Evolutionary conservation across 2,329 filamentous ascomycete genomes (phyloP).

Genomic region (Fusarium drepaniforme): DNA sequence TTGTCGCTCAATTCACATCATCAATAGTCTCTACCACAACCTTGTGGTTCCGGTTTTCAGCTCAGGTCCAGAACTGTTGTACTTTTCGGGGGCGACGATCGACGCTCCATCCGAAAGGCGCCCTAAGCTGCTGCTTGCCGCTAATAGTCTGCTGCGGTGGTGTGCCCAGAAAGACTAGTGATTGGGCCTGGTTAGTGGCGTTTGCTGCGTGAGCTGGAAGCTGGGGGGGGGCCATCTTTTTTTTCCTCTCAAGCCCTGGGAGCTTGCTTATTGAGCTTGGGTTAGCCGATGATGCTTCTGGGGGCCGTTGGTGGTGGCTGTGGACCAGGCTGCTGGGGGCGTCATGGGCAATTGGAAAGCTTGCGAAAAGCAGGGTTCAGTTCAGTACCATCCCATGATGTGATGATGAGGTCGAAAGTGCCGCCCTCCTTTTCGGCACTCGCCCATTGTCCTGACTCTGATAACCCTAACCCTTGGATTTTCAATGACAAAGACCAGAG

Average conservation of each 20-base stretch:
- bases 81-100: not conserved
- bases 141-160: conserved; percentile 32
- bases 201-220: conserved; percentile 20
- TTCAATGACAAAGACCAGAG: not conserved
- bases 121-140: conserved; percentile 22
- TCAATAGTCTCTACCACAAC: conserved; percentile 1
- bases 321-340: not conserved
- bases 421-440: not conserved
- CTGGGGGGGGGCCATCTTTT: not conserved
- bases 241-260: not conserved
- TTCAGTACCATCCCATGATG: not conserved
- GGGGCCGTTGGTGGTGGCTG: not conserved
- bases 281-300: not conserved
- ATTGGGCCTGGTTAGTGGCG: conserved; percentile 41
- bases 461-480: conserved; percentile 26
- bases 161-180: conserved; percentile 16
- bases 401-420: not conserved
- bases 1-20: not conserved
- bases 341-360: not conserved
- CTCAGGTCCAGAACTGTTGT: not conserved
- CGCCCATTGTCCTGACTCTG: not conserved
- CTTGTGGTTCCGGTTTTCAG: not conserved
- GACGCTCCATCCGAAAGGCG: not conserved
- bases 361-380: not conserved
- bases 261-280: not conserved